Conservation (phyloP, 1,284 basidiomycete genomes). For the Ustilago trichophora region DNA sequence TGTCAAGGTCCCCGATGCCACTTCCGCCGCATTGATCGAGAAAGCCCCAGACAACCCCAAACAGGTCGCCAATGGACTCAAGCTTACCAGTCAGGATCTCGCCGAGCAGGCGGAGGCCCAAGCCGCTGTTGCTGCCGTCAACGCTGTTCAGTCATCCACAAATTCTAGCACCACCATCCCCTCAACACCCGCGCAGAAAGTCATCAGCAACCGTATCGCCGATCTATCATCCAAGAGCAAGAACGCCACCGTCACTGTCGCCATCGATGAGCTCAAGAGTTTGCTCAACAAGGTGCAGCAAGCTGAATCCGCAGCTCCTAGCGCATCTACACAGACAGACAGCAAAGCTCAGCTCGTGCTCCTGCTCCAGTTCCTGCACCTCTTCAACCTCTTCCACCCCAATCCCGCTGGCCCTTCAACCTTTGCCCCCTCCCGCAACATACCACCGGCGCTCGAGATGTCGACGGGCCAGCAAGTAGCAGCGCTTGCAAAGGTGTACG, state of each 20-base stretch:
- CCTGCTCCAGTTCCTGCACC: slow-evolving; percentile 50
- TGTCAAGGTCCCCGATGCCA: slow-evolving; percentile 29
- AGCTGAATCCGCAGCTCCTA: slow-evolving; percentile 9
- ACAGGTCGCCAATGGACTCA: slow-evolving; percentile 40
- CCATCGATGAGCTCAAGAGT: slow-evolving; percentile 29
- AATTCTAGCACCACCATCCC: neutral
- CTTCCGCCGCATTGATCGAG: slow-evolving; percentile 30
- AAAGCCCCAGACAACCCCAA: slow-evolving; percentile 23
- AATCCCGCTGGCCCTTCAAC: slow-evolving; percentile 21
- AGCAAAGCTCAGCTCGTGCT: slow-evolving; percentile 31
- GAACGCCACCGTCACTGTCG: slow-evolving; percentile 29
- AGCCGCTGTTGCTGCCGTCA: slow-evolving; percentile 37
- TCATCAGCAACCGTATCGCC: slow-evolving; percentile 23
- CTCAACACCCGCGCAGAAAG: slow-evolving; percentile 27
- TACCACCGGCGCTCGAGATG: slow-evolving; percentile 38
- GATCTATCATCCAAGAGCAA: slow-evolving; percentile 13
- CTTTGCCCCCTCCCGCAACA: slow-evolving; percentile 28
- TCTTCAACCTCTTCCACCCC: slow-evolving; percentile 45
- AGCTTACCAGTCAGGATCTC: slow-evolving; percentile 32
- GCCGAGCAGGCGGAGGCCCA: slow-evolving; percentile 40
- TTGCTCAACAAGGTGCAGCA: slow-evolving; percentile 26
- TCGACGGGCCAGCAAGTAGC: slow-evolving; percentile 44
- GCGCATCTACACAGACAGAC: slow-evolving; percentile 2
- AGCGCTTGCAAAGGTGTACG: slow-evolving; percentile 35
- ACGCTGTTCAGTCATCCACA: slow-evolving; percentile 14